phyloP scores from a whole-genome alignment of 768 basidiomycete species.

The Serendipita sp. region DNA sequence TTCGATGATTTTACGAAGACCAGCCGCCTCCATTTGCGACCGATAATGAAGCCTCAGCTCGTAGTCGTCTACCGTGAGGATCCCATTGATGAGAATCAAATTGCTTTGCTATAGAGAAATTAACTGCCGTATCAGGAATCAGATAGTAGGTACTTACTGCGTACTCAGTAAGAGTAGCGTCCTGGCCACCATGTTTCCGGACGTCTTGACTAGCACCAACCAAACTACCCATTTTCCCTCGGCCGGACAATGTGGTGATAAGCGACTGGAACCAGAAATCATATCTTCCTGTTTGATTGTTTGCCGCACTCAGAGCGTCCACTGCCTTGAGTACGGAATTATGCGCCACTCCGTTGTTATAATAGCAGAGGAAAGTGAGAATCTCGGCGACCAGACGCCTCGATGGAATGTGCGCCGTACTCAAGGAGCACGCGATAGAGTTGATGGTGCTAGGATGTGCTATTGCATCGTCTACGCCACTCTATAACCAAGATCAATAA shows the following conservation, averaged over 20 bases:
- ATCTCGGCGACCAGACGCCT: constrained; percentile 69
- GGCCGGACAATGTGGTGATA: constrained; percentile 56
- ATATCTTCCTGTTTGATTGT: constrained; percentile 46
- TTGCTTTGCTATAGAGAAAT: constrained; percentile 41
- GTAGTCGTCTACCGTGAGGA: constrained; percentile 59
- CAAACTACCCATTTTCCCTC: constrained; percentile 88
- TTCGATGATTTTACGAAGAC: constrained; percentile 55
- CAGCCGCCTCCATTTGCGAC: constrained; percentile 77
- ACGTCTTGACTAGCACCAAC: constrained; percentile 93
- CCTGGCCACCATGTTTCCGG: constrained; percentile 45
- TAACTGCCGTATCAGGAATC: constrained; percentile 13
- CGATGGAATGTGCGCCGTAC: constrained; percentile 62
- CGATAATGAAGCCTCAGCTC: constrained; percentile 79
- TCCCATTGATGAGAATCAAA: constrained; percentile 52
- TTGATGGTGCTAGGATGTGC: constrained; percentile 57
- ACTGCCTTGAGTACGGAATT: constrained; percentile 60
- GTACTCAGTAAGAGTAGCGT: constrained; percentile 66
- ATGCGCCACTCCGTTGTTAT: constrained; percentile 42
- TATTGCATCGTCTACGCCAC: constrained; percentile 55
- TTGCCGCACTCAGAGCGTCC: constrained; percentile 52
- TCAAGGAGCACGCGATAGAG: constrained; percentile 69
- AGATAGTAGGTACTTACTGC: constrained; percentile 38
- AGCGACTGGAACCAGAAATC: constrained; percentile 83
- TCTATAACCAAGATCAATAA: constrained; percentile 24
- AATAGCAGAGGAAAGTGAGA: constrained; percentile 56